Conservation (phyloP, 306 rosid species). For the Prunus fruticosa region DNA sequence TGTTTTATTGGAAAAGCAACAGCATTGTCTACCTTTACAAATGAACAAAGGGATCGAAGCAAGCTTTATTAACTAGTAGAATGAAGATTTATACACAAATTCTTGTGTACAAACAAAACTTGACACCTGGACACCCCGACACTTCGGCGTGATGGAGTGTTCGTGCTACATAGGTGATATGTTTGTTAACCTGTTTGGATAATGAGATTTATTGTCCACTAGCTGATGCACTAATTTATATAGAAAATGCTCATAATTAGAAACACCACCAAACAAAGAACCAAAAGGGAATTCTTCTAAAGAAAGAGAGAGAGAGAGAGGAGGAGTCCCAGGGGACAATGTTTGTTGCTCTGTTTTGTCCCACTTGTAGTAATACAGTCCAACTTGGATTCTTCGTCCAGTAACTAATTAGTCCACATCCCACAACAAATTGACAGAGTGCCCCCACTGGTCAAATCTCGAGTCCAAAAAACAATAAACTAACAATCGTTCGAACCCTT, state of each 20-base stretch:
- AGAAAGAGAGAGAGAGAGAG: too few species aligned
- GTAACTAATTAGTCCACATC: neutral
- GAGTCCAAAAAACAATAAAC: neutral
- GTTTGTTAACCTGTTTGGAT: neutral
- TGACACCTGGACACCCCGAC: too few species aligned
- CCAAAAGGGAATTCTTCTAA: neutral
- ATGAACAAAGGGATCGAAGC: neutral
- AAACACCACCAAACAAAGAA: neutral
- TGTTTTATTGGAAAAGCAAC: neutral
- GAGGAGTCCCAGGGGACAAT: neutral
- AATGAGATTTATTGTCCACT: neutral
- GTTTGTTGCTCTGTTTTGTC: neutral
- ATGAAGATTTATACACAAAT: neutral
- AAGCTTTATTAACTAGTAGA: too few species aligned
- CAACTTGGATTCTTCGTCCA: neutral
- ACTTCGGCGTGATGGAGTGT: too few species aligned
- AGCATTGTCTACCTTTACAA: neutral
- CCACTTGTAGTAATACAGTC: neutral
- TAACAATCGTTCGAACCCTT: neutral
- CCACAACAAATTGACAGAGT: neutral
- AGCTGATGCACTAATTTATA: neutral
- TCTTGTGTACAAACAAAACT: neutral
- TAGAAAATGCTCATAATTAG: neutral
- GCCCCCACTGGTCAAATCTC: neutral
- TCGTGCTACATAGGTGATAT: neutral